These are phyloP conservation scores for Hortaea sp. DNA, from an alignment of 2,329 filamentous ascomycete genomes.

Conservation along the genomic window DNA sequence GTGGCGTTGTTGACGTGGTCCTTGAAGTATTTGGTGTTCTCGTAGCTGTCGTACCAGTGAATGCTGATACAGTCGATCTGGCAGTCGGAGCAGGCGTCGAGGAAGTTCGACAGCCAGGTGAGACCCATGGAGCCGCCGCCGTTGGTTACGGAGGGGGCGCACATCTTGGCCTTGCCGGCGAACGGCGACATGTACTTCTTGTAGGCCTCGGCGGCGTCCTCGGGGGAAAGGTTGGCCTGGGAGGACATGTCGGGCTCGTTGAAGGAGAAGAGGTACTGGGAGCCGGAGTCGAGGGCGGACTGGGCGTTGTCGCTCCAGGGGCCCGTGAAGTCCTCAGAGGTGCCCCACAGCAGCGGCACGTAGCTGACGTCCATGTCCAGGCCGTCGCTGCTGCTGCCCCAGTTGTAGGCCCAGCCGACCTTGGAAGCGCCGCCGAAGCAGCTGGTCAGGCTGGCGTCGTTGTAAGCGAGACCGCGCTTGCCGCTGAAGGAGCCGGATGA, in stretches of 20 bases:
- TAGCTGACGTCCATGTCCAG: conserved; percentile 40
- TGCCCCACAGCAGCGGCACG: conserved; percentile 54
- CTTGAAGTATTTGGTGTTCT: conserved; percentile 44
- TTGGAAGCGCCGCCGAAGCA: conserved; percentile 38
- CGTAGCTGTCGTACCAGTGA: conserved; percentile 51
- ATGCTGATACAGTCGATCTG: conserved; percentile 50
- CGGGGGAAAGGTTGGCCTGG: conserved; percentile 51
- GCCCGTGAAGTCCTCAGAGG: conserved; percentile 32
- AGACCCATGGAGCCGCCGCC: conserved; percentile 42
- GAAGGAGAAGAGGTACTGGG: conserved; percentile 53
- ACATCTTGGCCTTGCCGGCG: conserved; percentile 43
- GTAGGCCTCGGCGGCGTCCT: conserved; percentile 43
- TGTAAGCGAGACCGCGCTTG: conserved; percentile 63
- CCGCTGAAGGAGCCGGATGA: conserved; percentile 7
- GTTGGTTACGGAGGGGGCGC: conserved; percentile 54
- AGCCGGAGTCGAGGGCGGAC: conserved; percentile 43
- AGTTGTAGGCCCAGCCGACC: conserved; percentile 59
- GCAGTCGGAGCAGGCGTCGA: conserved; percentile 45
- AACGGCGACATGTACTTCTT: conserved; percentile 47
- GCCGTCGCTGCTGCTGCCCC: conserved; percentile 41
- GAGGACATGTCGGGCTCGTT: conserved; percentile 57
- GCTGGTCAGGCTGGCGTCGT: conserved; percentile 45
- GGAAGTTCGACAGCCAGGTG: conserved; percentile 46
- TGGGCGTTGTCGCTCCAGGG: conserved; percentile 44
- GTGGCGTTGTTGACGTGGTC: conserved; percentile 40